phyloP scores from a whole-genome alignment of 768 basidiomycete genomes.

The Strobilomyces confusus region DNA sequence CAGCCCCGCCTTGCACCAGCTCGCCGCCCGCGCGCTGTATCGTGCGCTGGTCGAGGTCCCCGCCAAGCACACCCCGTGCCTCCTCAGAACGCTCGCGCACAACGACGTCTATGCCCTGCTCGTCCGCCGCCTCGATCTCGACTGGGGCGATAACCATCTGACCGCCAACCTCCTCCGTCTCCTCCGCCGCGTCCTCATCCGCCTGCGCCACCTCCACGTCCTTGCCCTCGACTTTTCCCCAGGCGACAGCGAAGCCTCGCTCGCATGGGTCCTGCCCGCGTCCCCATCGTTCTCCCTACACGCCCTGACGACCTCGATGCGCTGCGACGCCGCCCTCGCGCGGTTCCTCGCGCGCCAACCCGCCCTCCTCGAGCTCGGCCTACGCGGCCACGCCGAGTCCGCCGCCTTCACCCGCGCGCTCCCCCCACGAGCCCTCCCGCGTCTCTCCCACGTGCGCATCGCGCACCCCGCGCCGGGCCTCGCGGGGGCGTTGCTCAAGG shows the following conservation, averaged over 20 bases:
- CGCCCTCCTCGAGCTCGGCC: conserved; percentile 46
- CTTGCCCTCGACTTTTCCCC: conserved; percentile 50
- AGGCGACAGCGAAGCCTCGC: conserved; percentile 29
- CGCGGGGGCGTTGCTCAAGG: conserved; percentile 42
- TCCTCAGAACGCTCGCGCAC: conserved; percentile 39
- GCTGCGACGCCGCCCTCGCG: conserved; percentile 46
- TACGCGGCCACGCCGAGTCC: conserved; percentile 36
- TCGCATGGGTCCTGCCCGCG: conserved; percentile 47
- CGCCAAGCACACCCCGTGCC: conserved; percentile 30
- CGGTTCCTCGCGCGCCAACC: conserved; percentile 50
- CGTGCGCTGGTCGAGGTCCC: conserved; percentile 34
- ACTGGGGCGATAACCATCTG: conserved; percentile 36
- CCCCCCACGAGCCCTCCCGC: conserved; percentile 41
- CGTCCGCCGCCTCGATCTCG: conserved; percentile 46
- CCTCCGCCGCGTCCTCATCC: conserved; percentile 40
- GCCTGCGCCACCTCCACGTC: conserved; percentile 36
- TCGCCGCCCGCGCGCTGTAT: conserved; percentile 35
- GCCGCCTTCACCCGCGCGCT: conserved; percentile 27
- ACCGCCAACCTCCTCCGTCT: conserved; percentile 48
- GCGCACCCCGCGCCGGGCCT: conserved; percentile 47
- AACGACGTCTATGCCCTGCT: conserved; percentile 36
- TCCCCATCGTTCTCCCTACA: conserved; percentile 41
- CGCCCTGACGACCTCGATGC: conserved; percentile 53
- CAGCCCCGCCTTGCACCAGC: conserved; percentile 24
- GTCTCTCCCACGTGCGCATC: conserved; percentile 47